Evolutionary conservation across 2,329 filamentous ascomycete species (phyloP), one percentile per base, ranked within the genome.

Genomic region (Botryosphaeria dothidea): DNA sequence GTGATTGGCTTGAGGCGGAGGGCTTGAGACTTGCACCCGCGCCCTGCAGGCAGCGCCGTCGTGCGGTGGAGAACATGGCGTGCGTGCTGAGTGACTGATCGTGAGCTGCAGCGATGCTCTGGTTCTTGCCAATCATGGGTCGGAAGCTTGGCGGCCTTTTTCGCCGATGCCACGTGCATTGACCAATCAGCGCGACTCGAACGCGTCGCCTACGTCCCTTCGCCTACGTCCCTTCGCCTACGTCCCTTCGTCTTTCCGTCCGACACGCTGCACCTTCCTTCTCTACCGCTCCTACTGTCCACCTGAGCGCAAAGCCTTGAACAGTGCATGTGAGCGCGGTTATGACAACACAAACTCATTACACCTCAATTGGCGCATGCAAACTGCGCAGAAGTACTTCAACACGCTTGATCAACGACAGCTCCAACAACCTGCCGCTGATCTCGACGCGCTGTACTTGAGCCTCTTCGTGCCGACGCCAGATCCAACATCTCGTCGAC

Each of bases 41-140:
- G 79, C 84, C 84, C 72, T 85, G 83, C 23, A 72, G 70, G 71
- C 74, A 77, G 46, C 84, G 85, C 72, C 85, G 84, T 75, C 88
- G 83, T 72, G 86, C 84, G 69, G 86, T 85, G 70, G 85, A 85
- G 74, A 92, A 83, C 88, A 92, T 92, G 70, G 71, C 79, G 73
- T 71, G 56, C 66, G 23, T 64, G n/a, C 45, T 25, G 41, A 17
- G 25, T 34, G 13, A n/a, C n/a, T n/a, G n/a, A 27, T 46, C 41
- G 38, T 60, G 17, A 3, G 41, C 51, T 23, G 19, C 17, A 5
- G 51, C 29, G 43, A 29, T 49, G 52, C 62, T 45, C 7, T 38
- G 41, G 41, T 62, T 62, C 51, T 46, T 58, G 41, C 56, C 27
- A 15, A 15, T 48, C 52, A 27, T n/a, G 15, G 34, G 29, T 52